Base-by-base conservation (phyloP, 768 basidiomycete species). In the Serpula lacrymans region DNA sequence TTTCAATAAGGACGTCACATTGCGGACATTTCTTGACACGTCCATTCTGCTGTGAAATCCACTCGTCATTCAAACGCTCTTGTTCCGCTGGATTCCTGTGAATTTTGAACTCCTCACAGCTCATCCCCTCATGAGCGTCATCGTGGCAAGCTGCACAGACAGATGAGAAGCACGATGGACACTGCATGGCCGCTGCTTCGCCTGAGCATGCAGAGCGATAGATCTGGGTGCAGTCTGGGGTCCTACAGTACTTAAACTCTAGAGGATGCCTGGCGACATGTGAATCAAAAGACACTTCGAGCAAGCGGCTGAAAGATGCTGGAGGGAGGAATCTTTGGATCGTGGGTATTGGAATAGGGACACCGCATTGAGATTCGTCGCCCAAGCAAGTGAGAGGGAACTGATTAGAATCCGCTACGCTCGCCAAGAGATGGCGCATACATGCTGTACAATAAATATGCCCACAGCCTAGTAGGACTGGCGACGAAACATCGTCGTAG, bases 381-480 rank as follows among this genome's bases (percentile, higher is more conserved):
- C 41, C 56, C 2, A 55, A 34, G 43, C 59, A 60, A 9, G n/a
- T 25, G 4, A 60, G 18, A 54, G 34, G 70, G 63, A 59, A 46
- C n/a, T n/a, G 57, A 45, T 64, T 63, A 21, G 55, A 54, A 12
- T 72, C 68, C 6, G 54, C 48, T 1, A 72, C 71, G 8, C 69
- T 69, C 12, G 57, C 51, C 27, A 79, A 53, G 48, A 71, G 75
- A 47, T 74, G 74, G 8, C 60, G 64, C 16, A 78, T 44, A 45
- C 78, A 80, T 12, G 57, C 60, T 5, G 65, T 59, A 50, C 78
- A 80, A 47, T 75, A 77, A 9, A 59, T 48, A 47, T 80, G 78
- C 6, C 69, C 68, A 43, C 78, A 80, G 0, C 54, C 61, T 14
- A 78, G 60, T 21, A 54, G 41, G n/a, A 71, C 57, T 1, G 74